Evolutionary conservation across 768 basidiomycete genomes (phyloP).

Genomic region (Dictyophora rubrovolvata): DNA sequence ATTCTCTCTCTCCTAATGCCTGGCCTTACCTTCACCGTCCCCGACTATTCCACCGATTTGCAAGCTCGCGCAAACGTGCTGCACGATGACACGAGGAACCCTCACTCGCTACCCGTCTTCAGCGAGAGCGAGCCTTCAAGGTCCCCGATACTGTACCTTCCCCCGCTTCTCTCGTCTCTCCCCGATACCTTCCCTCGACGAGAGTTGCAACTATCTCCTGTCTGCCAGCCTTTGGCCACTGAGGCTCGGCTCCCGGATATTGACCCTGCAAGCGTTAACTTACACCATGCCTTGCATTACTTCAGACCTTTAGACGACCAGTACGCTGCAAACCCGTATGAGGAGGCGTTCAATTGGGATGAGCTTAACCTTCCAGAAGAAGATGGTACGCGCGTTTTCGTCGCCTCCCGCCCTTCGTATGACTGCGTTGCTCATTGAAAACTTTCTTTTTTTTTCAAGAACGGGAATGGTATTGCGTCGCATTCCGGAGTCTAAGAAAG

Average conservation of each 20-base stretch:
- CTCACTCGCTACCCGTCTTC: constrained; percentile 49
- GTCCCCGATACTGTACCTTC: constrained; percentile 49
- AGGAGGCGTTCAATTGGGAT: constrained; percentile 81
- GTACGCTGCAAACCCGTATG: constrained; percentile 60
- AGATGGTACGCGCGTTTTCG: constrained; percentile 21
- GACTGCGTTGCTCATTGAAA: not conserved
- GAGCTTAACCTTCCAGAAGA: constrained; percentile 56
- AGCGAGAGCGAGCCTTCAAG: constrained; percentile 25
- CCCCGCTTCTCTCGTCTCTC: constrained; percentile 79
- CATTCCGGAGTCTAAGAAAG: constrained; percentile 73
- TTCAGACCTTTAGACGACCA: constrained; percentile 50
- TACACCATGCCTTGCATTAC: constrained; percentile 77
- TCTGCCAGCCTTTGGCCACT: constrained; percentile 44
- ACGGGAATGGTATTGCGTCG: constrained; percentile 88
- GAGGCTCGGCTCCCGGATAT: constrained; percentile 75
- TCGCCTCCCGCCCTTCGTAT: not conserved
- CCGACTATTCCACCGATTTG: not conserved
- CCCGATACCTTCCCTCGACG: constrained; percentile 36
- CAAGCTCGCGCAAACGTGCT: not conserved
- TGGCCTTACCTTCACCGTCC: constrained; percentile 9
- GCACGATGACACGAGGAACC: constrained; percentile 24
- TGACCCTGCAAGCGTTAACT: constrained; percentile 70
- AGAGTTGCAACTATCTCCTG: constrained; percentile 17
- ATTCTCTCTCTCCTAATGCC: not conserved
- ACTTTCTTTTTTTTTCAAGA: constrained; percentile 25